These are phyloP conservation scores for Fonsecaea pedrosoi DNA, from an alignment of 2,329 filamentous ascomycete genomes.

Conservation along the genomic window DNA sequence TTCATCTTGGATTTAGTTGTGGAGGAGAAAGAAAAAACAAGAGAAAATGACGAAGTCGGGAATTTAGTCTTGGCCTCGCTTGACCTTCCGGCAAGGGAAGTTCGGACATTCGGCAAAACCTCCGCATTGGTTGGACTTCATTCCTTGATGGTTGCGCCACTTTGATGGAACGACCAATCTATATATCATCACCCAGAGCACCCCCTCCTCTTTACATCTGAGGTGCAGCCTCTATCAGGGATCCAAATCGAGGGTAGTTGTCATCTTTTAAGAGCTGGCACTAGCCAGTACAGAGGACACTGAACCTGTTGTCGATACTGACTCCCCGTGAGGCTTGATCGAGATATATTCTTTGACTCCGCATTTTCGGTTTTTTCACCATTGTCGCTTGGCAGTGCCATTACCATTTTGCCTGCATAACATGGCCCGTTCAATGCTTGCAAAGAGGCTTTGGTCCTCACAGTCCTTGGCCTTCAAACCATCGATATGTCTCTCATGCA, in stretches of 20 bases:
- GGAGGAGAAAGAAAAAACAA: slow-evolving; percentile 34
- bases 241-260: neutral
- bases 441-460: slow-evolving; percentile 29
- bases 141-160: slow-evolving; percentile 28
- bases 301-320: neutral
- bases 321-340: neutral
- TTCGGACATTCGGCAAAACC: slow-evolving; percentile 24
- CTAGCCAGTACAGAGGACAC: neutral
- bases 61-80: slow-evolving; percentile 21
- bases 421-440: slow-evolving; percentile 28
- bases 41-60: slow-evolving; percentile 4
- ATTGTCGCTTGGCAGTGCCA: neutral
- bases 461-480: slow-evolving; percentile 18
- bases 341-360: neutral
- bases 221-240: neutral
- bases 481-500: slow-evolving; percentile 33
- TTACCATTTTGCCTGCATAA: neutral
- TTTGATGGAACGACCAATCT: slow-evolving; percentile 3
- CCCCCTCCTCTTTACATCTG: neutral
- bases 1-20: slow-evolving; percentile 44
- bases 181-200: slow-evolving; percentile 12
- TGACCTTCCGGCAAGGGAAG: slow-evolving; percentile 13
- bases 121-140: slow-evolving; percentile 36
- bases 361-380: neutral
- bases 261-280: neutral